phyloP scores from a whole-genome alignment of 1,139 yeast genomes.

The Lodderomyces metapsilosis region DNA sequence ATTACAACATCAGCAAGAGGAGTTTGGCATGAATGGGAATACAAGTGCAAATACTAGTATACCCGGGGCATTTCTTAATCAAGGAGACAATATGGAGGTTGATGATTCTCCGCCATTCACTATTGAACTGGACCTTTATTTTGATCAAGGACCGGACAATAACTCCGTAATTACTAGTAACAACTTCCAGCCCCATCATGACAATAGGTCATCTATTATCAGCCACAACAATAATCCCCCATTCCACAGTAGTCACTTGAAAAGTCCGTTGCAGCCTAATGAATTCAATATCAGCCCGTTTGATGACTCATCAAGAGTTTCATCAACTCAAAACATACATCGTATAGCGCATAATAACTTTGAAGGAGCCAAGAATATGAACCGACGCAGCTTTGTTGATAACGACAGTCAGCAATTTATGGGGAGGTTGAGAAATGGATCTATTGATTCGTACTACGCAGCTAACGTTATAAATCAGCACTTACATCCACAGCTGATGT shows the following conservation, averaged over 20 bases:
- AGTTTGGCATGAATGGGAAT: neutral
- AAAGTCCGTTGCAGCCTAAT: conserved; percentile 9
- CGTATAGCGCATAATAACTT: conserved; percentile 3
- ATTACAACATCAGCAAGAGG: conserved; percentile 5
- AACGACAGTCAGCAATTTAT: conserved; percentile 12
- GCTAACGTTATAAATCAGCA: conserved; percentile 15
- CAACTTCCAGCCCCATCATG: conserved; percentile 8
- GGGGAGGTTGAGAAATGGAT: conserved; percentile 17
- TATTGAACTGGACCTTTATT: conserved; percentile 31
- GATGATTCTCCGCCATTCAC: conserved; percentile 44
- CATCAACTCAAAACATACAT: conserved; percentile 13
- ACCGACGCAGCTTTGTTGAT: conserved; percentile 13
- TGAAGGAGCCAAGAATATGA: conserved; percentile 4
- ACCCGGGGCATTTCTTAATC: conserved; percentile 32
- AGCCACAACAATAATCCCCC: conserved; percentile 6
- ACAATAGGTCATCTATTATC: conserved; percentile 10
- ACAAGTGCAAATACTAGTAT: too few species aligned
- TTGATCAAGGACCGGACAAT: conserved; percentile 16
- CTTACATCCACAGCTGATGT: conserved; percentile 10
- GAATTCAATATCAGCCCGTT: conserved; percentile 11
- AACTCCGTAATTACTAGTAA: conserved; percentile 14
- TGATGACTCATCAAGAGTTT: conserved; percentile 14
- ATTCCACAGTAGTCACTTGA: conserved; percentile 6
- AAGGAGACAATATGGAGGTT: conserved; percentile 32
- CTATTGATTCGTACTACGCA: conserved; percentile 18